Percentiles rank a stretch among this genome's conserved stretches.
phyloP scores from a whole-genome alignment of 345 rosid species.

The Salix purpurea region DNA sequence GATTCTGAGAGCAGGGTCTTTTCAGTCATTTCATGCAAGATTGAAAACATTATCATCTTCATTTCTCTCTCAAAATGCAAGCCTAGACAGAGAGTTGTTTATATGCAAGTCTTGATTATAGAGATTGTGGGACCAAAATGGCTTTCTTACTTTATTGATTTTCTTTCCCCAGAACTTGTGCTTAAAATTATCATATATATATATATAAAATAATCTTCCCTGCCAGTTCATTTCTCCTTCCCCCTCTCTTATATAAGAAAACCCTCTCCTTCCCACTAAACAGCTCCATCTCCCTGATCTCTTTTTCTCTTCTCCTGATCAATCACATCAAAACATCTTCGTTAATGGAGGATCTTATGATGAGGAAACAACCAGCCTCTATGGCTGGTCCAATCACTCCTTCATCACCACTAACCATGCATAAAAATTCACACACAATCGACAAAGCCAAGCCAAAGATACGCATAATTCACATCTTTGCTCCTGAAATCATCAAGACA shows the following conservation, averaged over 20 bases:
- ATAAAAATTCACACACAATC: conserved; percentile 44
- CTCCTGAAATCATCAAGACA: conserved; percentile 93
- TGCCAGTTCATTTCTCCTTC: neutral
- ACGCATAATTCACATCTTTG: conserved; percentile 79
- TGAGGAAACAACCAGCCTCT: conserved; percentile 19
- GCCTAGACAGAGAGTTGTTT: neutral
- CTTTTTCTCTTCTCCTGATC: conserved; percentile 10
- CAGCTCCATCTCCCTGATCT: conserved; percentile 25
- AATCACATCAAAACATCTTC: neutral
- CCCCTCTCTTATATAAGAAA: conserved; percentile 21
- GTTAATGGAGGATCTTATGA: conserved; percentile 43
- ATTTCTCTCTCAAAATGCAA: neutral
- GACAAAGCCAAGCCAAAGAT: conserved; percentile 69
- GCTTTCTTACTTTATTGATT: conserved; percentile 14
- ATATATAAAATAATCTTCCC: too few relatives aligned
- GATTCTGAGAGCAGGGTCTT: neutral
- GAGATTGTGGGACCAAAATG: conserved; percentile 2
- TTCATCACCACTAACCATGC: conserved; percentile 38
- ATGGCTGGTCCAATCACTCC: conserved; percentile 7
- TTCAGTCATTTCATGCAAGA: neutral
- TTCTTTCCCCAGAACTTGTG: too few relatives aligned
- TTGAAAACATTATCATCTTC: too few relatives aligned
- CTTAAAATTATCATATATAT: too few relatives aligned
- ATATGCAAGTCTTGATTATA: neutral
- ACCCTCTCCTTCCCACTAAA: conserved; percentile 11